A percentile compares a stretch with the other conserved stretches of the same genome.
These are phyloP conservation scores for Laetiporus sulphureus DNA, from an alignment of 1,284 basidiomycete genomes.

Conservation along the genomic window DNA sequence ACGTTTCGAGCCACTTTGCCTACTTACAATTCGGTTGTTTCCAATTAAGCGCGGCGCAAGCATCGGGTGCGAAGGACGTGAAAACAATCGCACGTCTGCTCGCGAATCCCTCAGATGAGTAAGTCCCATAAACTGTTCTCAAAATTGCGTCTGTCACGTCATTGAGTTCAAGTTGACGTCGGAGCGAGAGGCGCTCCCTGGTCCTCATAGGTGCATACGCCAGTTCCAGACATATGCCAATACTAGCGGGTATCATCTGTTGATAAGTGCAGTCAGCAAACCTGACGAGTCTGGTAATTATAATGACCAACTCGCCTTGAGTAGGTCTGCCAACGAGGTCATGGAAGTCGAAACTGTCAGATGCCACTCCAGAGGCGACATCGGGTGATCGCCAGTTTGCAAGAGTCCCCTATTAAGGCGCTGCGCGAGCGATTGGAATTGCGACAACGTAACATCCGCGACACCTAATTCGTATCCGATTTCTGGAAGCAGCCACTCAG, in stretches of 20 bases:
- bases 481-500: constrained; percentile 69
- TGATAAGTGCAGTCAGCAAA: constrained; percentile 10
- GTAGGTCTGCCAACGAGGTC: constrained; percentile 63
- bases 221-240: constrained; percentile 80
- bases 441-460: constrained; percentile 73
- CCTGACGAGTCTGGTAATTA: constrained; percentile 3
- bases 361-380: constrained; percentile 51
- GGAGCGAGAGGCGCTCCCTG: constrained; percentile 36
- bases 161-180: constrained; percentile 65
- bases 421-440: constrained; percentile 68
- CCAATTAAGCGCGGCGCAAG: constrained; percentile 92
- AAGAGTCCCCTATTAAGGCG: constrained; percentile 40
- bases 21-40: constrained; percentile 95
- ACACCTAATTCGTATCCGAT: constrained; percentile 75
- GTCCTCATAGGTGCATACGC: constrained; percentile 54
- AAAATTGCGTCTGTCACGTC: constrained; percentile 78
- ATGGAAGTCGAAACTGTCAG: constrained; percentile 47
- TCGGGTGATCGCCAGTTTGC: constrained; percentile 20
- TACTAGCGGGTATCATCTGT: constrained; percentile 63
- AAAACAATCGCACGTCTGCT: constrained; percentile 75
- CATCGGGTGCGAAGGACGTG: constrained; percentile 82
- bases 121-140: constrained; percentile 70
- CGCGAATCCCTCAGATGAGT: constrained; percentile 40
- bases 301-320: constrained; percentile 48
- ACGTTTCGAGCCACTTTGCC: constrained; percentile 2